Conservation (phyloP, 192 early-diverging fungal species). For the Umbelopsis ramanniana region DNA sequence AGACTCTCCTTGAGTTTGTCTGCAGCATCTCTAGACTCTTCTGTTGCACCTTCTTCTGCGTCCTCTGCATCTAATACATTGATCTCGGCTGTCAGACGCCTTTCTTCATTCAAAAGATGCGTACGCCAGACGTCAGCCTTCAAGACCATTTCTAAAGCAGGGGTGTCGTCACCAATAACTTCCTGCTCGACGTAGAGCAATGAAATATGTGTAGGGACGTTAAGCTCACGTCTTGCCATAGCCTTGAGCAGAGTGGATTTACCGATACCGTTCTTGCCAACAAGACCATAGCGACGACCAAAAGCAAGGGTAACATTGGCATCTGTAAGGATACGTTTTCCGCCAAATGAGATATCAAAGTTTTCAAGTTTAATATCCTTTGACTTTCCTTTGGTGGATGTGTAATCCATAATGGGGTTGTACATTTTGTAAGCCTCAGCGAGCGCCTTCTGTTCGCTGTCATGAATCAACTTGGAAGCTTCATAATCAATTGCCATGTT, state of each 20-base stretch:
- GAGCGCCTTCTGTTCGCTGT: slow-evolving; percentile 62
- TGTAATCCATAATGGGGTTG: slow-evolving; percentile 89
- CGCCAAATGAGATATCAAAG: slow-evolving; percentile 96
- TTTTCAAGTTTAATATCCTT: slow-evolving; percentile 97
- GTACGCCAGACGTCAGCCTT: slow-evolving; percentile 94
- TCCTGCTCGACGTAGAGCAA: slow-evolving; percentile 99
- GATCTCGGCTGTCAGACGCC: slow-evolving; percentile 59
- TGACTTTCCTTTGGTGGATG: slow-evolving; percentile 75
- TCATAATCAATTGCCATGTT: slow-evolving; percentile 62
- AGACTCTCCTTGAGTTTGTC: slow-evolving; percentile 62
- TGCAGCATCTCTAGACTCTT: slow-evolving; percentile 51
- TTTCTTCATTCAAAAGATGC: slow-evolving; percentile 86
- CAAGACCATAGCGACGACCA: slow-evolving; percentile 94
- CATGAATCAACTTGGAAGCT: slow-evolving; percentile 70
- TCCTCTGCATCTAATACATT: slow-evolving; percentile 52
- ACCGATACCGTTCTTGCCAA: slow-evolving; percentile 92
- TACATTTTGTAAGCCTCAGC: slow-evolving; percentile 81
- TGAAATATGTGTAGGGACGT: slow-evolving; percentile 87
- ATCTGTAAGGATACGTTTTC: slow-evolving; percentile 91
- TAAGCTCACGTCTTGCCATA: slow-evolving; percentile 83
- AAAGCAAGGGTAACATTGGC: slow-evolving; percentile 80
- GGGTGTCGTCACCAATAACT: slow-evolving; percentile 88
- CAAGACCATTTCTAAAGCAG: slow-evolving; percentile 87
- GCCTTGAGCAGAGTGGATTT: slow-evolving; percentile 83
- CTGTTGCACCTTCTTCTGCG: slow-evolving; percentile 52